phyloP scores from a whole-genome alignment of 169 alveolate species.

The Cryptosporidium baileyi region DNA sequence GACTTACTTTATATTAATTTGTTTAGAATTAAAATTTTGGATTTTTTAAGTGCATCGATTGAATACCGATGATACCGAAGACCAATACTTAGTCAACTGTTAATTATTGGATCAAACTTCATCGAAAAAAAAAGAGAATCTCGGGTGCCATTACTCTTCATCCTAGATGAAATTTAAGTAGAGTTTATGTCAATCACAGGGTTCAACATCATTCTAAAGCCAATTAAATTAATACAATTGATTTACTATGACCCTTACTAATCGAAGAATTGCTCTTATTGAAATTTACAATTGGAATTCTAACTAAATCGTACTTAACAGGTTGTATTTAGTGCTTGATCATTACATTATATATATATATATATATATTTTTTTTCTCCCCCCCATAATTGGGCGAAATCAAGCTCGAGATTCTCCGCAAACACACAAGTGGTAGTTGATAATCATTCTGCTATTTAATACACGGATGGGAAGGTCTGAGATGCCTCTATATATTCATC shows the following conservation, averaged over 20 bases:
- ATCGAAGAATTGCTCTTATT: too few species aligned
- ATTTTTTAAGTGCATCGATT: not conserved
- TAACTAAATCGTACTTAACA: too few species aligned
- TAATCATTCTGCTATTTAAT: not conserved
- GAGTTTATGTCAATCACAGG: slow-evolving; percentile 71
- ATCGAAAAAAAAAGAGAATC: slow-evolving; percentile 59
- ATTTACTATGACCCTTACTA: too few species aligned
- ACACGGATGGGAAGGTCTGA: slow-evolving; percentile 72
- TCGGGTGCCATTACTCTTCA: slow-evolving; percentile 71
- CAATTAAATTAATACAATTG: too few species aligned
- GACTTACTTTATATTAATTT: slow-evolving; percentile 12
- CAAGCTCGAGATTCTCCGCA: slow-evolving; percentile 71
- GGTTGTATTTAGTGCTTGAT: too few species aligned
- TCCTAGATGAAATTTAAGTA: not conserved
- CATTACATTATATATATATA: not conserved
- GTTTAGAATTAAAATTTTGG: not conserved
- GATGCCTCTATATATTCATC: slow-evolving; percentile 35
- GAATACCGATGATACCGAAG: slow-evolving; percentile 68
- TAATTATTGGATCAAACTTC: slow-evolving; percentile 66
- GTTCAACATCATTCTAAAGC: too few species aligned
- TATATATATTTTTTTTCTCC: not conserved
- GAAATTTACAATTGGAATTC: too few species aligned
- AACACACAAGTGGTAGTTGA: not conserved
- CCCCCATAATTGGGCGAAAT: slow-evolving; percentile 32
- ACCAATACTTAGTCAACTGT: slow-evolving; percentile 14